Conservation (phyloP, 495 filamentous ascomycete genomes). For the Aspergillus egyptiacus region DNA sequence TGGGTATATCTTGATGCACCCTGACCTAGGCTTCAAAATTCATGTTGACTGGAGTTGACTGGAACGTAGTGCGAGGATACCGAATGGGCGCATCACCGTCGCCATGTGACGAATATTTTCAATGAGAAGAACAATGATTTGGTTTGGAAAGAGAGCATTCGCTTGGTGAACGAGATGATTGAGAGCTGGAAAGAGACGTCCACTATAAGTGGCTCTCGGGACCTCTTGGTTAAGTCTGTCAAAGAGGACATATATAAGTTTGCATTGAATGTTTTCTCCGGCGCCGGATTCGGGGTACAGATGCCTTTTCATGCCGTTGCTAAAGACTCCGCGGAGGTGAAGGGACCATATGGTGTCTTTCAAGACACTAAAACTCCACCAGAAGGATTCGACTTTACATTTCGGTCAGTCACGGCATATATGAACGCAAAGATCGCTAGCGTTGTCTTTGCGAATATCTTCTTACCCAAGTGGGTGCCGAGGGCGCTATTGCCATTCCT, state of each 20-base stretch:
- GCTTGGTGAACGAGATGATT: slow-evolving; percentile 26
- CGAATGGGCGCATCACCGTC: slow-evolving; percentile 45
- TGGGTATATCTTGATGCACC: slow-evolving; percentile 13
- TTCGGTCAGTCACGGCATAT: slow-evolving; percentile 16
- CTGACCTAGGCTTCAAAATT: not conserved
- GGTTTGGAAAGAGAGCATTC: slow-evolving; percentile 38
- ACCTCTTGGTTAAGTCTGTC: slow-evolving; percentile 7
- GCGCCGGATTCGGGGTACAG: slow-evolving; percentile 37
- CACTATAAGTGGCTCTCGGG: not conserved
- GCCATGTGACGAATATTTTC: slow-evolving; percentile 35
- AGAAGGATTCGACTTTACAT: slow-evolving; percentile 19
- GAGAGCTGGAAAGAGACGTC: slow-evolving; percentile 28
- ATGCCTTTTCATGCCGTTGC: slow-evolving; percentile 15
- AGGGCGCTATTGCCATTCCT: slow-evolving; percentile 15
- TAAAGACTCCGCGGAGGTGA: not conserved
- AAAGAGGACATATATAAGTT: slow-evolving; percentile 37
- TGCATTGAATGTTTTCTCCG: slow-evolving; percentile 40
- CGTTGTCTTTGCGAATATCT: slow-evolving; percentile 10
- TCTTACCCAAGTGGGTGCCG: slow-evolving; percentile 18
- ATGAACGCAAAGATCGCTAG: slow-evolving; percentile 11
- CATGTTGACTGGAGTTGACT: not conserved
- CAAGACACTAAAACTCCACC: slow-evolving; percentile 14
- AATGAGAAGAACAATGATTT: slow-evolving; percentile 43
- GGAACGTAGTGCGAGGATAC: slow-evolving; percentile 26
- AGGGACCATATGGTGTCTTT: slow-evolving; percentile 10